phyloP scores from a whole-genome alignment of 2,329 filamentous ascomycete species.

The Simplicillium sp. region DNA sequence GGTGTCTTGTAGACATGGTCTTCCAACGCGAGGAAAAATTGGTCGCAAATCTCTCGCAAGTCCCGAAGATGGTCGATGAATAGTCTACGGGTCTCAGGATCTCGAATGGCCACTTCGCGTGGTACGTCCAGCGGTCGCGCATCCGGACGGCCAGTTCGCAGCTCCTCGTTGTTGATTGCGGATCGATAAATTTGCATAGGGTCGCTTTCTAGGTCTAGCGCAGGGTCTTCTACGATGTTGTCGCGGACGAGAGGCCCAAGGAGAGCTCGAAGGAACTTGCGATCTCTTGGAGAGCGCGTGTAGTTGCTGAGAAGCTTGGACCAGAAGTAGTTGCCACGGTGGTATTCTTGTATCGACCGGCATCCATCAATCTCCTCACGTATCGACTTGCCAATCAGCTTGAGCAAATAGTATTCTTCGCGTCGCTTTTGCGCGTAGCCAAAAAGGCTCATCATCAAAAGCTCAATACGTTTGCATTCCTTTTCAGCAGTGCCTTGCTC shows the following conservation, averaged over 20 bases:
- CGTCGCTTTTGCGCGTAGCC: conserved; percentile 94
- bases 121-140: conserved; percentile 74
- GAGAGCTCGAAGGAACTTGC: conserved; percentile 84
- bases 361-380: conserved; percentile 76
- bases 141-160: conserved; percentile 80
- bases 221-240: conserved; percentile 86
- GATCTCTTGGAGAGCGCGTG: conserved; percentile 79
- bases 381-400: conserved; percentile 73
- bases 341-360: conserved; percentile 68
- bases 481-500: conserved; percentile 82
- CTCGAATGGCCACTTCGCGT: conserved; percentile 88
- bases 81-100: conserved; percentile 80
- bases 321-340: conserved; percentile 91
- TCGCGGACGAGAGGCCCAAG: conserved; percentile 79
- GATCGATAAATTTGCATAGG: conserved; percentile 95
- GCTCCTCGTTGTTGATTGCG: conserved; percentile 93
- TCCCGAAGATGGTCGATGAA: conserved; percentile 95
- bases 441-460: conserved; percentile 91
- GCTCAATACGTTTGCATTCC: conserved; percentile 85
- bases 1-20: conserved; percentile 82
- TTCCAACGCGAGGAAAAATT: conserved; percentile 75
- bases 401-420: conserved; percentile 94
- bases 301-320: conserved; percentile 78
- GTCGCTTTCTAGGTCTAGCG: conserved; percentile 89
- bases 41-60: conserved; percentile 86